A percentile compares a stretch with the other conserved stretches of the same genome.
Conservation (phyloP, 129 eudicot genomes). For the Lactuca saligna region DNA sequence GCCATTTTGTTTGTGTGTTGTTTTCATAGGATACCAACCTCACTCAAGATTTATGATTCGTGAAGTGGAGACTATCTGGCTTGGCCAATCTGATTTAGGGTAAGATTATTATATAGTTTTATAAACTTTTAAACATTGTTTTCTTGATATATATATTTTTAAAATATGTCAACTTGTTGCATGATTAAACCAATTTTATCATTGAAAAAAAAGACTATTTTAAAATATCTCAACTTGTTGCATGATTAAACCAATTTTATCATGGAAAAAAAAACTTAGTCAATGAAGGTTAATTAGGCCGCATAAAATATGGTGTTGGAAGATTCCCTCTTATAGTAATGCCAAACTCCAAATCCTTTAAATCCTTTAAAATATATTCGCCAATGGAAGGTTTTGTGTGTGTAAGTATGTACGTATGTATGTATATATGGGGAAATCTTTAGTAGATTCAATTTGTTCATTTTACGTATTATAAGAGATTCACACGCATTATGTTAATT, state of each 20-base stretch:
- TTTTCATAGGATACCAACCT: conserved; percentile 30
- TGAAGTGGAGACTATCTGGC: conserved; percentile 31
- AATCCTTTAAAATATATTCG: conserved; percentile 14
- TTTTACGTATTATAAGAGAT: background rate
- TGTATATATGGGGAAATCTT: background rate
- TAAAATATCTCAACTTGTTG: conserved; percentile 24
- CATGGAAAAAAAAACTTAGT: conserved; percentile 19
- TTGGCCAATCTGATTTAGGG: conserved; percentile 33
- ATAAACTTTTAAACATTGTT: conserved; percentile 12
- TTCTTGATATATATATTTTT: conserved; percentile 2
- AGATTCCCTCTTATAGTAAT: conserved; percentile 37
- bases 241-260: conserved; percentile 12
- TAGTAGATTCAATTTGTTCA: background rate
- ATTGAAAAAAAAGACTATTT: background rate
- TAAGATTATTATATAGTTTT: conserved; percentile 17
- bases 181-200: too few relatives aligned
- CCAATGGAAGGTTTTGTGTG: conserved; percentile 23
- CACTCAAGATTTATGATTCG: conserved; percentile 28
- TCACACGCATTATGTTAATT: background rate
- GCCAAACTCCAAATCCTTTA: conserved; percentile 27
- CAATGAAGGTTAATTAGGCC: conserved; percentile 28
- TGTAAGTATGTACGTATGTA: background rate
- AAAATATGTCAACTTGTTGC: background rate
- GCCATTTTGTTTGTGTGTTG: conserved; percentile 20
- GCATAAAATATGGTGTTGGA: conserved; percentile 7